Evolutionary conservation across 129 eudicot species (phyloP), one percentile per base, ranked within the genome.

Genomic region (Ambrosia artemisiifolia): DNA sequence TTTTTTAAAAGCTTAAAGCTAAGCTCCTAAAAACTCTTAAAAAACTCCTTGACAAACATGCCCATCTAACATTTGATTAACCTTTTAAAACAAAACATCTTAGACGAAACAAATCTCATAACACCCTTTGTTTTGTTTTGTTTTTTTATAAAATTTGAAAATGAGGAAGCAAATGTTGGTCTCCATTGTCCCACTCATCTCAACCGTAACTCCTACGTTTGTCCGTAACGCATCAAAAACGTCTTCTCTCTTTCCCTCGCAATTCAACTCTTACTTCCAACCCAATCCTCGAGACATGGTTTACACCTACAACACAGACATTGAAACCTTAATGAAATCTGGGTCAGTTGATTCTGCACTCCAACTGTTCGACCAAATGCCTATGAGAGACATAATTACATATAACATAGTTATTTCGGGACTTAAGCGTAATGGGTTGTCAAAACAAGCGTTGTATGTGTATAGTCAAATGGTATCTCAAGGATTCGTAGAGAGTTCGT

Each of bases 351-450:
- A 62, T 16, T 20, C 7, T 62, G 97, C 96, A 67, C 86, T 42
- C 79, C 30, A 83, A 36, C 70, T 86, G 96, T 88, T 92, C 74
- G 93, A 92, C 55, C 85, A 79, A 88, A 88, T 88, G 88, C 77
- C 80, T 35, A 38, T 63, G 49, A 75, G 90, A 20, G 97, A 91
- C 80, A 80, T 73, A 16, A 75, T 91, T 20, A 82, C 96, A 34
- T 91, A 93, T 91, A 91, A 91, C 79, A 76, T 75, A 17, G 40
- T 91, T 28, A 86, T 91, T 79, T 86, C 90, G 3, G 96, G 97
- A 35, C 64, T 71, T 73, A 70, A 82, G 53, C 72, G 72, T n/a
- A 54, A 79, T 49, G 93, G 93, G 50, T 72, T 63, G 66, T 50
- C 67, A 32, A 48, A 11, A 24, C 48, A 84, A 61, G 83, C 91